A percentile compares a stretch with the other conserved stretches of the same genome.
Evolutionary conservation across 352 stramenopile species (phyloP).

Genomic region (Phytophthora hibernalis): DNA sequence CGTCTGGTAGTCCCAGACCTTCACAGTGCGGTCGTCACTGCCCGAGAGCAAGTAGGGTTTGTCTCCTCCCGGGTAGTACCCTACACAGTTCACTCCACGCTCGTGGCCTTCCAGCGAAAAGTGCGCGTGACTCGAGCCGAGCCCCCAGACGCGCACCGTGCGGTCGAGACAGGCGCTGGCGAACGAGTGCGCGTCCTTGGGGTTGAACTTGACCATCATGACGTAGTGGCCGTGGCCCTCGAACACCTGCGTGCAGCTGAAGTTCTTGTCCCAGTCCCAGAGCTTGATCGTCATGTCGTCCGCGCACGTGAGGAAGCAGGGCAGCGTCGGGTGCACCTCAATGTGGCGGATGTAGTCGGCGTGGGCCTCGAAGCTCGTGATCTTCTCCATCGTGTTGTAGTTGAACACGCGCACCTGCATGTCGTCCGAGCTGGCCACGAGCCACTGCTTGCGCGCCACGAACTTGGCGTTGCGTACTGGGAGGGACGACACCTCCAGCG

Average conservation of each 20-base stretch:
- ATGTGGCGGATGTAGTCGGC: constrained; percentile 99
- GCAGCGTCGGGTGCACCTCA: constrained; percentile 96
- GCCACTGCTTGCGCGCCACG: constrained; percentile 98
- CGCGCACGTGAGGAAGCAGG: constrained; percentile 95
- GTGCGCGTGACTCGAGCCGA: constrained; percentile 94
- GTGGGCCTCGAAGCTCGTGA: constrained; percentile 95
- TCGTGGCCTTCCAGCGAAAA: constrained; percentile 95
- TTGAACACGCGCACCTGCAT: constrained; percentile 99
- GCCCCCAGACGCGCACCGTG: constrained; percentile 96
- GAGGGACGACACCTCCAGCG: constrained; percentile 96
- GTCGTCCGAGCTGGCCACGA: constrained; percentile 96
- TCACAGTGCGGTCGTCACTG: constrained; percentile 97
- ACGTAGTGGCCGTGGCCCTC: constrained; percentile 98
- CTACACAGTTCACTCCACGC: constrained; percentile 98
- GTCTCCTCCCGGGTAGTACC: constrained; percentile 99
- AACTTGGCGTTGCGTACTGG: constrained; percentile 96
- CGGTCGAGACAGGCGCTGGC: constrained; percentile 97
- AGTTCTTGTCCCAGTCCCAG: constrained; percentile 97
- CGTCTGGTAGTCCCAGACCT: constrained; percentile 99
- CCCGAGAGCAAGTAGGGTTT: constrained; percentile 99
- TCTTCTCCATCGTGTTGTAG: constrained; percentile 99
- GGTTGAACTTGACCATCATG: constrained; percentile 99
- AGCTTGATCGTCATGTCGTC: constrained; percentile 99
- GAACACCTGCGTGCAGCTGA: constrained; percentile 79
- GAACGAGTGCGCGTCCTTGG: constrained; percentile 99